Evolutionary conservation across 441 rosid genomes (phyloP).

Genomic region (Aquilaria agallochum): DNA sequence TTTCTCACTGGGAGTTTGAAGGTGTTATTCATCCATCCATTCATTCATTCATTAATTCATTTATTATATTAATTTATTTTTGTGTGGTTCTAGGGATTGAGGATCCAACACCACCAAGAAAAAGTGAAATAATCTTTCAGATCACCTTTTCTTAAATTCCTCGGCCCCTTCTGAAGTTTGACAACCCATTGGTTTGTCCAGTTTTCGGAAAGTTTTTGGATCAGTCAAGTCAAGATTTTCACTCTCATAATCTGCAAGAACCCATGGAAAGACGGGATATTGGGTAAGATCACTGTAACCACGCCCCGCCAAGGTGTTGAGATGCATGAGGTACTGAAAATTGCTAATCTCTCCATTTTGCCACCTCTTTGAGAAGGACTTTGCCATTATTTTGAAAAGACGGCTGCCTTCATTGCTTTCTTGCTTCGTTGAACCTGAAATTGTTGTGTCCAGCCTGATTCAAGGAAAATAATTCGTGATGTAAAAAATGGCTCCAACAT

Average conservation of each 20-base stretch:
- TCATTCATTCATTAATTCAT: too few species aligned
- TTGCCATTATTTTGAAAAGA: conserved; percentile 81
- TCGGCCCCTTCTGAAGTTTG: conserved; percentile 94
- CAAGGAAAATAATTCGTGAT: conserved; percentile 9
- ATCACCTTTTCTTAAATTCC: conserved; percentile 88
- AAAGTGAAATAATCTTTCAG: neutral
- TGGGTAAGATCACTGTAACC: conserved; percentile 98
- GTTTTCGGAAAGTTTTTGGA: conserved; percentile 80
- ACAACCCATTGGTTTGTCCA: conserved; percentile 98
- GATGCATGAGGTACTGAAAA: conserved; percentile 98
- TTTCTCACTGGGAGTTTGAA: too few species aligned
- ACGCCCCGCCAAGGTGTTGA: conserved; percentile 95
- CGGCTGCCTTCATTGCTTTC: conserved; percentile 91
- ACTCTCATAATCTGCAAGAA: conserved; percentile 91
- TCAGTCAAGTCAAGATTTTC: conserved; percentile 74
- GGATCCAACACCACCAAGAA: too few species aligned
- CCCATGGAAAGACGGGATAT: conserved; percentile 99
- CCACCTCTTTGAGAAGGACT: conserved; percentile 97
- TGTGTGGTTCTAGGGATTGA: too few species aligned
- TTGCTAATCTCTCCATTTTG: conserved; percentile 98
- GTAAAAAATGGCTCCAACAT: too few species aligned
- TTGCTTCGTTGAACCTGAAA: conserved; percentile 85
- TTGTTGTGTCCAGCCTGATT: conserved; percentile 87
- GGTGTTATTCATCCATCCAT: too few species aligned
- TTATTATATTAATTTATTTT: too few species aligned